phyloP scores from a whole-genome alignment of 495 filamentous ascomycete genomes.

The Glarea lozoyensis region DNA sequence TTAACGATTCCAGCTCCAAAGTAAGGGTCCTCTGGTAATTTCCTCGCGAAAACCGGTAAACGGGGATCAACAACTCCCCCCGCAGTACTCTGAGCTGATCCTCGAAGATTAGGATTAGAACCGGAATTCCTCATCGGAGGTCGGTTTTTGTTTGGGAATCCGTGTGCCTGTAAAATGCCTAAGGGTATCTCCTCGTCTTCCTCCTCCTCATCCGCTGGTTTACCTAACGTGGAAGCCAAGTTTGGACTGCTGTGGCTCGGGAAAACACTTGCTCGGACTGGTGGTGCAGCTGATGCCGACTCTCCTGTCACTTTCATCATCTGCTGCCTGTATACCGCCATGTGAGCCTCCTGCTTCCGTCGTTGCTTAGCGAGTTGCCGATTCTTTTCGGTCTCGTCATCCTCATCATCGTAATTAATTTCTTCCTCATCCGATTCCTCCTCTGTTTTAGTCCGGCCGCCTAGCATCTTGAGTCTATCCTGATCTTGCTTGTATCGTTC shows the following conservation, averaged over 20 bases:
- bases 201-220: constrained; percentile 46
- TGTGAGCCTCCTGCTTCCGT: constrained; percentile 82
- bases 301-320: constrained; percentile 97
- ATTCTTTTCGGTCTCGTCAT: constrained; percentile 72
- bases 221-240: constrained; percentile 23
- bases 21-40: constrained; percentile 84
- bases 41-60: constrained; percentile 78
- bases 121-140: constrained; percentile 64
- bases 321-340: constrained; percentile 84
- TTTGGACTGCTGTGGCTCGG: constrained; percentile 50
- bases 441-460: constrained; percentile 30
- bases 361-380: constrained; percentile 66
- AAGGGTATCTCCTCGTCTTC: constrained; percentile 85
- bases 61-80: constrained; percentile 33
- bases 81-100: constrained; percentile 20
- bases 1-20: constrained; percentile 75
- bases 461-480: constrained; percentile 50
- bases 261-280: constrained; percentile 18
- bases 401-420: constrained; percentile 60
- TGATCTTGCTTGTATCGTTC: constrained; percentile 76
- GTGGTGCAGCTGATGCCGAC: constrained; percentile 29
- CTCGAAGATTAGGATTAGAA: constrained; percentile 55
- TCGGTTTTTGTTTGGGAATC: constrained; percentile 77
- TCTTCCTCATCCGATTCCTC: constrained; percentile 39
- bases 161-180: constrained; percentile 82